Evolutionary conservation across 116 monocot genomes (phyloP), one percentile per base, ranked within the genome.

Genomic region (Dioscorea cayenensis): DNA sequence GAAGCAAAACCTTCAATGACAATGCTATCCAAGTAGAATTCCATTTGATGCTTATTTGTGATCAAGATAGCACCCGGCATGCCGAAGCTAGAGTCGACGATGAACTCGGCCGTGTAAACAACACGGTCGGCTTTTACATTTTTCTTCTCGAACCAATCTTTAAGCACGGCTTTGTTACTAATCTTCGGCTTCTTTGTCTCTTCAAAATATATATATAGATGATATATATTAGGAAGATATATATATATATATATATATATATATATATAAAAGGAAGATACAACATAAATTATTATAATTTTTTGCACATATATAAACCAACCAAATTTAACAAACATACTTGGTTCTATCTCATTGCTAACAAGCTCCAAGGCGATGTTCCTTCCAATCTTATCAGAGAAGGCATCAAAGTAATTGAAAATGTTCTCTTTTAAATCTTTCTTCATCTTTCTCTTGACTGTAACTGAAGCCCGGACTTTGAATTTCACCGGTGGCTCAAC

Each of bases 21-120:
- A 43, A 89, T 76, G 75, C 36, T 87, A 64, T 90, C 94, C 29
- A 94, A 28, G 79, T 68, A 94, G 71, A 94, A 83, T 81, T 90
- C 94, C 36, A 74, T 85, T 19, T 78, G 75, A 55, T 85, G 94
- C 14, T 69, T 63, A 78, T 94, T 94, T 22, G 62, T 51, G 29
- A 94, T 77, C 19, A 82, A 69, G 69, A 90, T 73, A 18, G 90
- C 94, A 1, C 94, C 94, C 16, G 94, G 90, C 74, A 69, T 78
- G 68, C 94, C 94, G 73, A 90, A 94, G 68, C 49, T 65, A 17
- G 85, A 72, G 70, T 87, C 85, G 20, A 87, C 83, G 59, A 17
- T 18, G 87, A 94, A 87, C 60, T 94, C 94, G 0, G 81, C 85
- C 28, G 79, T 84, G 78, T 85, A 85, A 55, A 85, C 87, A 52